Evolutionary conservation across 768 basidiomycete species (phyloP), one percentile per base, ranked within the genome.

Genomic region (Amylocystis lapponica): DNA sequence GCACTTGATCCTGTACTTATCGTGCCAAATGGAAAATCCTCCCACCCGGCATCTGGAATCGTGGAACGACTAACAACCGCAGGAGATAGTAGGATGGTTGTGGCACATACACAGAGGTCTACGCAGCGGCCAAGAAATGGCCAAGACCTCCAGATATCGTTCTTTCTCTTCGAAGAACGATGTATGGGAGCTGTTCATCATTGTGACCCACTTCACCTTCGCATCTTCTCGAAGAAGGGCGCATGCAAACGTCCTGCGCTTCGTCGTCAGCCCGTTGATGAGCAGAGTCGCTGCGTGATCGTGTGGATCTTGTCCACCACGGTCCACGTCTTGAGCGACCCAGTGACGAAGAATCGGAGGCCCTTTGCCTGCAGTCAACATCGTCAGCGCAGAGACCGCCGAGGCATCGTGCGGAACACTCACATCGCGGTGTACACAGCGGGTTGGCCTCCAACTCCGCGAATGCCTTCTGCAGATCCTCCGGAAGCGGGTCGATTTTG

Each of bases 341-440:
- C 71, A 9, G 64, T 59, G 16, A 67, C 62, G 26, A 56, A 54
- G 50, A 70, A 70, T 70, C 67, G 20, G 63, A 62, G 11, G 59
- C 55, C 5, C 65, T 59, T 21, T 56, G 41, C 41, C 61, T 56
- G 45, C 27, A 5, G 1, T 10, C 33, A n/a, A n/a, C n/a, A n/a
- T n/a, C n/a, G n/a, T n/a, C n/a, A n/a, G n/a, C n/a, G n/a, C n/a
- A n/a, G n/a, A n/a, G n/a, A n/a, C n/a, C n/a, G n/a, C n/a, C n/a
- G n/a, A n/a, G n/a, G n/a, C n/a, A n/a, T n/a, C n/a, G n/a, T n/a
- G n/a, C n/a, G 20, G 21, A 19, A 40, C 22, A 53, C 68, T 32
- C 34, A 75, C 76, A 79, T 75, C 2, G 70, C 70, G 29, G 53
- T 44, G 39, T 69, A 70, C 4, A 76, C 74, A 0, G 75, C 78